Evolutionary conservation across 192 early-diverging fungal genomes (phyloP).

Genomic region (Coemansia sp.): DNA sequence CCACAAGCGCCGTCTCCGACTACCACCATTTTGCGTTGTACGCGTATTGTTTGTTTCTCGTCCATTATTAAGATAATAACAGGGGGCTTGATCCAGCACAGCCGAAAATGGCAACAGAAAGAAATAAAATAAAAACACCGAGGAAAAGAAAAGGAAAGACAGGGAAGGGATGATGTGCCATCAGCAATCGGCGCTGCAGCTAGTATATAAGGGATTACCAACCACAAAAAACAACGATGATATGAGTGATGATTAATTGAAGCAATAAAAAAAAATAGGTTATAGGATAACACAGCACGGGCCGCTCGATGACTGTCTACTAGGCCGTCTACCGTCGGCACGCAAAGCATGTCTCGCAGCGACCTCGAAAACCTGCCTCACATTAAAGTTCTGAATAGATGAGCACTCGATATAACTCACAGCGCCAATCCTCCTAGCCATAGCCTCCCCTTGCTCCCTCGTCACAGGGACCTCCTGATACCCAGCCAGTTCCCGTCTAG

Average conservation of each 20-base stretch:
- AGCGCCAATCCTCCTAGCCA: conserved; percentile 73
- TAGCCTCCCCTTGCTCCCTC: conserved; percentile 61
- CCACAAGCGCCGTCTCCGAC: conserved; percentile 95
- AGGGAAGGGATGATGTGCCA: neutral
- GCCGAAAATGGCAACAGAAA: neutral
- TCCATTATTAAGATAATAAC: neutral
- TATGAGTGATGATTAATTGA: neutral
- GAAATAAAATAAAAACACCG: neutral
- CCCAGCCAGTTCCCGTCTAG: conserved; percentile 31
- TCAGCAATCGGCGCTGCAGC: neutral
- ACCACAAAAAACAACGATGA: neutral
- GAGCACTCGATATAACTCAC: conserved; percentile 84
- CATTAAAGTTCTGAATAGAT: conserved; percentile 55
- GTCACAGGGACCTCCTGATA: conserved; percentile 48
- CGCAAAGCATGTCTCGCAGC: conserved; percentile 63
- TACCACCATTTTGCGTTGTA: conserved; percentile 76
- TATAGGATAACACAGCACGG: conserved; percentile 48
- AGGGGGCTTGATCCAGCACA: neutral
- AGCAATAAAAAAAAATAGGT: neutral
- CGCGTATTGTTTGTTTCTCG: neutral
- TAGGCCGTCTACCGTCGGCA: neutral
- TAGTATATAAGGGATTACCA: neutral
- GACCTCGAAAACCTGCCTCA: conserved; percentile 58
- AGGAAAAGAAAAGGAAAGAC: conserved; percentile 12
- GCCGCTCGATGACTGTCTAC: conserved; percentile 1